These are phyloP conservation scores for Dothideomycetes sp. DNA, from an alignment of 2,329 filamentous ascomycete species.

Conservation along the genomic window DNA sequence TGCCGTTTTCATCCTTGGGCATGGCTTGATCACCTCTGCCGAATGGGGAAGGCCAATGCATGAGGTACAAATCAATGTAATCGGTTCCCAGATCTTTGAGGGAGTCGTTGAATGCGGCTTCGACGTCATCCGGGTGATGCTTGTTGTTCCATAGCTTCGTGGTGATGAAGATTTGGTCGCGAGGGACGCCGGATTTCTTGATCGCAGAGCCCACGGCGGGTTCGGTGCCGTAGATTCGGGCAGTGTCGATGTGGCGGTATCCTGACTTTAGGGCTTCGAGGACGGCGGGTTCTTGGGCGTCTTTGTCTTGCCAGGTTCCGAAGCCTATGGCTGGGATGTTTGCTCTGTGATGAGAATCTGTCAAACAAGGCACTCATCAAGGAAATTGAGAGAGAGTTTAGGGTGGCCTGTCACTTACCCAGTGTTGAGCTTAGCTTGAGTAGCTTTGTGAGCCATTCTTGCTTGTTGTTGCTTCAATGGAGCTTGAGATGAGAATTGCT, in stretches of 20 bases:
- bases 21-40: constrained; percentile 40
- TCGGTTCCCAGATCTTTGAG: constrained; percentile 54
- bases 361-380: no score
- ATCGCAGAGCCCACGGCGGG: constrained; percentile 57
- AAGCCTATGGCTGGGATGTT: constrained; percentile 36
- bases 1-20: constrained; percentile 38
- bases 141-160: constrained; percentile 58
- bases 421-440: constrained; percentile 33
- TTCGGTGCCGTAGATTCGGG: constrained; percentile 45
- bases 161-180: constrained; percentile 56
- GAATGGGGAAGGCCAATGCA: constrained; percentile 56
- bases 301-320: constrained; percentile 46
- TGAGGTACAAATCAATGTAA: constrained; percentile 61
- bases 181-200: constrained; percentile 53
- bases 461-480: constrained; percentile 18
- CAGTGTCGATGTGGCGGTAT: constrained; percentile 44
- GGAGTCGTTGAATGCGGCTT: constrained; percentile 47
- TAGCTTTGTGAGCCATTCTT: constrained; percentile 15
- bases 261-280: constrained; percentile 37
- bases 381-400: no score
- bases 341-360: constrained; percentile 15
- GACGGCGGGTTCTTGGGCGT: constrained; percentile 42
- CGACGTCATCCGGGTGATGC: constrained; percentile 53
- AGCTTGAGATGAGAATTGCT: constrained; percentile 21
- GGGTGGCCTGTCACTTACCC: constrained; percentile 33